phyloP scores from a whole-genome alignment of 257 asterid genomes.

The Capsicum pubescens region DNA sequence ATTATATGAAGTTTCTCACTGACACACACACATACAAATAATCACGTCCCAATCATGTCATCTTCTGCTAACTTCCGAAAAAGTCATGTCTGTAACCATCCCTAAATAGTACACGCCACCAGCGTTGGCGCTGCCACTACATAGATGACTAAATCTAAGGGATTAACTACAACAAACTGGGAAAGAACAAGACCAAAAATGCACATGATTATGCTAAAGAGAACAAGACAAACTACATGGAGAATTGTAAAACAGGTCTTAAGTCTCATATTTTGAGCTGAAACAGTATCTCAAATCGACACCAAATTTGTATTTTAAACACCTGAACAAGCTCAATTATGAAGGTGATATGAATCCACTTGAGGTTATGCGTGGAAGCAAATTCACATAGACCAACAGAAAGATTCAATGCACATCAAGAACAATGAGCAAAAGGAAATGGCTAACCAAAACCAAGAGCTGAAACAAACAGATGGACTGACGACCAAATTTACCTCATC shows the following conservation, averaged over 20 bases:
- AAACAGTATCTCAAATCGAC: not conserved
- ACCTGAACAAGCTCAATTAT: not conserved
- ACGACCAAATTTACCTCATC: conserved; percentile 69
- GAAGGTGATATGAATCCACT: not conserved
- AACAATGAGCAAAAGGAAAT: conserved; percentile 23
- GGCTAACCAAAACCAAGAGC: conserved; percentile 5
- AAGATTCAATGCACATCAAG: conserved; percentile 16
- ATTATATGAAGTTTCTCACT: not conserved
- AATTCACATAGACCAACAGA: not conserved
- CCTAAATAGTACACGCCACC: not conserved
- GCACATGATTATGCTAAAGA: not conserved
- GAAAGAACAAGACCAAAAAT: not conserved
- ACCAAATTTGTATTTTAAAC: not conserved
- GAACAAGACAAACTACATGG: not conserved
- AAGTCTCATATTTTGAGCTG: not conserved
- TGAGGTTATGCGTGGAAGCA: conserved; percentile 1
- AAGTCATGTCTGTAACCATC: not conserved
- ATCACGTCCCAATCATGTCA: not conserved
- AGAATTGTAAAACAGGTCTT: not conserved
- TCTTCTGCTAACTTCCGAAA: not conserved
- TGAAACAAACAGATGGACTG: conserved; percentile 21
- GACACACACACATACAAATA: not conserved
- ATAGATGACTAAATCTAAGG: not conserved
- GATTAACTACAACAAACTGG: conserved; percentile 16
- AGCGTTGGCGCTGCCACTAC: not conserved